These are phyloP conservation scores for Beauveria bassiana DNA, from an alignment of 2,329 filamentous ascomycete genomes.

Conservation along the genomic window DNA sequence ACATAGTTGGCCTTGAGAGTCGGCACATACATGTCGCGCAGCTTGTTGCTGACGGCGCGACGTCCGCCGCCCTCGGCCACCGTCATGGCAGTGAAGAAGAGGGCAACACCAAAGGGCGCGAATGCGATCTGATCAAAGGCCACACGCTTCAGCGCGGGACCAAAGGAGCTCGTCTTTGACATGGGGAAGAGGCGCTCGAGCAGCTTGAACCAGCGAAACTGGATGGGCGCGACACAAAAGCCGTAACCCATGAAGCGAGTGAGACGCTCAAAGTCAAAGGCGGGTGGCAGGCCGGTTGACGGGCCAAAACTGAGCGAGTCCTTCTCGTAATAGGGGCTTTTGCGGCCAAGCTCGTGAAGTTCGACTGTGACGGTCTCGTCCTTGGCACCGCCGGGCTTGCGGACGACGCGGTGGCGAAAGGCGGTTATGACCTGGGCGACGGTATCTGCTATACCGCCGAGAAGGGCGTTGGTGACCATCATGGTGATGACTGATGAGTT, in stretches of 20 bases:
- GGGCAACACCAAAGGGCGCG: constrained; percentile 76
- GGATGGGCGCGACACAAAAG: constrained; percentile 89
- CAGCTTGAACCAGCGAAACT: constrained; percentile 94
- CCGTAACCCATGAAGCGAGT: constrained; percentile 96
- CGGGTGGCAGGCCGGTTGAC: constrained; percentile 52
- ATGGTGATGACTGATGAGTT: constrained; percentile 71
- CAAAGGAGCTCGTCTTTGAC: constrained; percentile 64
- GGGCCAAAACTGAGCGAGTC: constrained; percentile 52
- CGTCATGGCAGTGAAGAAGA: constrained; percentile 96
- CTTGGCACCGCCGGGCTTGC: constrained; percentile 54
- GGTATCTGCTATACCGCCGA: constrained; percentile 93
- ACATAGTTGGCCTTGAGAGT: constrained; percentile 93
- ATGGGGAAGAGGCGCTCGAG: constrained; percentile 77
- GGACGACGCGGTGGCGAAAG: constrained; percentile 59
- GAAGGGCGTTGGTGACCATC: constrained; percentile 96
- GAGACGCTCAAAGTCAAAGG: constrained; percentile 92
- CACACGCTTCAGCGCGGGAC: constrained; percentile 80
- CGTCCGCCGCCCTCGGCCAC: constrained; percentile 84
- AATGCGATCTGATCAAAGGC: constrained; percentile 90
- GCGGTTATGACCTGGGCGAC: constrained; percentile 89
- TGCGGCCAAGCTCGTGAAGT: constrained; percentile 78
- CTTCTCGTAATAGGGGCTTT: constrained; percentile 57
- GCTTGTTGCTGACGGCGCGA: constrained; percentile 71
- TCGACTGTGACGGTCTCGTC: constrained; percentile 76
- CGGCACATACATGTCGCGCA: constrained; percentile 87